Percentiles rank a stretch among this genome's conserved stretches.
Conservation (phyloP, 441 rosid genomes). For the Populus hybrid region DNA sequence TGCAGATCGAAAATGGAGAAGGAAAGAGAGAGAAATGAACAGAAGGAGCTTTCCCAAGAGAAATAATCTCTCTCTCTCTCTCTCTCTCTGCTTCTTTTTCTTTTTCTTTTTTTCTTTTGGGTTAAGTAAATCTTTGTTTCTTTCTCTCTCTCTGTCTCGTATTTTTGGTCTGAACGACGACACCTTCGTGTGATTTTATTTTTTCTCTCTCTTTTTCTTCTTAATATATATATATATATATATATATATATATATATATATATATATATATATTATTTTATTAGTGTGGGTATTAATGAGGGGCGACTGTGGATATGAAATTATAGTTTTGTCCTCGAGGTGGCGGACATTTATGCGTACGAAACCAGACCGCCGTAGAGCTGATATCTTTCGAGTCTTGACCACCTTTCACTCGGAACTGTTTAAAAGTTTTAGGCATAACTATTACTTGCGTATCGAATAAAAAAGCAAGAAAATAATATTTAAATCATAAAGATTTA, state of each 20-base stretch:
- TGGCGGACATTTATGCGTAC: neutral
- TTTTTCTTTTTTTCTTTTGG: neutral
- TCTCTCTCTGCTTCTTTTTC: neutral
- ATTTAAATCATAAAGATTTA: neutral
- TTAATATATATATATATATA: neutral
- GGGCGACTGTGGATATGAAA: neutral
- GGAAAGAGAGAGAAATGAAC: neutral
- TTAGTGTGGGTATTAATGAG: neutral
- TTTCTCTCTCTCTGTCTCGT: neutral
- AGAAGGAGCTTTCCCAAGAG: neutral
- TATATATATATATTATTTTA: no score
- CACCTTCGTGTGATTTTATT: conserved; percentile 2
- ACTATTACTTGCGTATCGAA: no score
- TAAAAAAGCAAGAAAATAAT: no score
- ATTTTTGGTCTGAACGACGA: conserved; percentile 20
- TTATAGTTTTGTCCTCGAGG: neutral
- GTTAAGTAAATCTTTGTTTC: conserved; percentile 16
- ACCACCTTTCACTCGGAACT: no score
- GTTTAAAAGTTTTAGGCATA: no score
- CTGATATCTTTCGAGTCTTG: neutral
- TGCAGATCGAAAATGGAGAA: neutral
- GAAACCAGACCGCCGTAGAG: neutral
- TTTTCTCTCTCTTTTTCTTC: neutral
- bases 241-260: no score
- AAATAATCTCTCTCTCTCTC: no score